These are phyloP conservation scores for Taphrina wiesneri DNA, from an alignment of 1,139 yeast genomes.

Conservation along the genomic window DNA sequence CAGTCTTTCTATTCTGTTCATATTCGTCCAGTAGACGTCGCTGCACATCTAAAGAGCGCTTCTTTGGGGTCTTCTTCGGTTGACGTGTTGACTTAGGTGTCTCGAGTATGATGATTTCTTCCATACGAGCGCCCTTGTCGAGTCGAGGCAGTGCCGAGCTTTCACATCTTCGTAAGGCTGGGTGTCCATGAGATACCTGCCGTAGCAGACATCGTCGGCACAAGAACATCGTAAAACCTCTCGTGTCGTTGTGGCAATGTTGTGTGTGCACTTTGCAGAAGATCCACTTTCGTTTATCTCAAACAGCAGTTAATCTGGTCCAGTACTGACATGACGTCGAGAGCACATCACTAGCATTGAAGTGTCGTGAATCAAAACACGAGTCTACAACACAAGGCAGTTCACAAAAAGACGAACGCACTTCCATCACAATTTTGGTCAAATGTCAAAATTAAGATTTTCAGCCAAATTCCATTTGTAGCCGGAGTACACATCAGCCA, in stretches of 20 bases:
- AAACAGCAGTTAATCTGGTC: no score
- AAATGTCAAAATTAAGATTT: not conserved
- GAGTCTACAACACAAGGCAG: no score
- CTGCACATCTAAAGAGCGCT: not conserved
- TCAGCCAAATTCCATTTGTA: not conserved
- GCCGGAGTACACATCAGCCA: not conserved
- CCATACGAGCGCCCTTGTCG: not conserved
- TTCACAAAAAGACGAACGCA: not conserved
- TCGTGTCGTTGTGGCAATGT: no score
- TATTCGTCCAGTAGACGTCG: not conserved
- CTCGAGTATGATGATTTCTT: conserved; percentile 2
- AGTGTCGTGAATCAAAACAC: no score
- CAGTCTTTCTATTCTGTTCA: not conserved
- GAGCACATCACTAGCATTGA: no score
- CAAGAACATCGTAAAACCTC: not conserved
- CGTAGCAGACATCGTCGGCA: not conserved
- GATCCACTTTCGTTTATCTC: not conserved
- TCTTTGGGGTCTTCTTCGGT: not conserved
- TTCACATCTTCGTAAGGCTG: not conserved
- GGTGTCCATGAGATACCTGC: not conserved
- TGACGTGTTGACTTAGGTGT: conserved; percentile 2
- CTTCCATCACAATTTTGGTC: no score
- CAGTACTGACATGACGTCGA: no score
- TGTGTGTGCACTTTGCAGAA: not conserved
- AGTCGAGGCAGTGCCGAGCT: not conserved